Conservation (phyloP, 495 filamentous ascomycete species). For the Penicillium pulvis region DNA sequence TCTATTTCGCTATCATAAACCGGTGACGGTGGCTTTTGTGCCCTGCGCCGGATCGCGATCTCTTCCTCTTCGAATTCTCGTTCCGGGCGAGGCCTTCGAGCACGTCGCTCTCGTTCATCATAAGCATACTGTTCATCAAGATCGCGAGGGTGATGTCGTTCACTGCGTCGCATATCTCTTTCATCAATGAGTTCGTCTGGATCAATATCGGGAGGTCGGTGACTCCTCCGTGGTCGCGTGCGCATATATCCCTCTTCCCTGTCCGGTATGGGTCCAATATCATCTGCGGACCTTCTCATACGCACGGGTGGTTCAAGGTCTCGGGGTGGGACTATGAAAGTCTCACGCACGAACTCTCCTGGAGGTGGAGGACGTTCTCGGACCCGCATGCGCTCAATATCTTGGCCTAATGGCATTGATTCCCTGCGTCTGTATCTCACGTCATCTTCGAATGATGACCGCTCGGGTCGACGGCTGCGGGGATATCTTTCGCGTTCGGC, state of each 20-base stretch:
- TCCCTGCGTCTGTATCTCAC: conserved; percentile 27
- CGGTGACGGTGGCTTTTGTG: conserved; percentile 13
- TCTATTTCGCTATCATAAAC: conserved; percentile 32
- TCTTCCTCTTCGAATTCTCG: conserved; percentile 34
- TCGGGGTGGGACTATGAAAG: conserved; percentile 14
- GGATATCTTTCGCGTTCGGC: conserved; percentile 27
- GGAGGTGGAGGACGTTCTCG: conserved; percentile 30
- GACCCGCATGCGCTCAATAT: conserved; percentile 36
- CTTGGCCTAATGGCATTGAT: conserved; percentile 30
- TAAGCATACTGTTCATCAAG: conserved; percentile 38
- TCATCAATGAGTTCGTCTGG: conserved; percentile 28
- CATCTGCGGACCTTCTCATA: conserved; percentile 25
- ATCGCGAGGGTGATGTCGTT: conserved; percentile 20
- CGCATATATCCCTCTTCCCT: conserved; percentile 34
- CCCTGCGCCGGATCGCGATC: conserved; percentile 26
- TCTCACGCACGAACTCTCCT: conserved; percentile 31
- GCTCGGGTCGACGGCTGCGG: conserved; percentile 23
- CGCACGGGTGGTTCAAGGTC: conserved; percentile 25
- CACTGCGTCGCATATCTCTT: conserved; percentile 18
- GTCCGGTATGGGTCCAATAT: conserved; percentile 24
- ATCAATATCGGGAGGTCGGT: conserved; percentile 18
- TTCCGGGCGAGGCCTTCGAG: conserved; percentile 20
- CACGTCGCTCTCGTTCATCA: conserved; percentile 30
- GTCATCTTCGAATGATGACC: conserved; percentile 25
- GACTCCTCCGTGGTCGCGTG: conserved; percentile 12